Base-by-base conservation (phyloP, 2,329 filamentous ascomycete species). In the Davidsoniella virescens region DNA sequence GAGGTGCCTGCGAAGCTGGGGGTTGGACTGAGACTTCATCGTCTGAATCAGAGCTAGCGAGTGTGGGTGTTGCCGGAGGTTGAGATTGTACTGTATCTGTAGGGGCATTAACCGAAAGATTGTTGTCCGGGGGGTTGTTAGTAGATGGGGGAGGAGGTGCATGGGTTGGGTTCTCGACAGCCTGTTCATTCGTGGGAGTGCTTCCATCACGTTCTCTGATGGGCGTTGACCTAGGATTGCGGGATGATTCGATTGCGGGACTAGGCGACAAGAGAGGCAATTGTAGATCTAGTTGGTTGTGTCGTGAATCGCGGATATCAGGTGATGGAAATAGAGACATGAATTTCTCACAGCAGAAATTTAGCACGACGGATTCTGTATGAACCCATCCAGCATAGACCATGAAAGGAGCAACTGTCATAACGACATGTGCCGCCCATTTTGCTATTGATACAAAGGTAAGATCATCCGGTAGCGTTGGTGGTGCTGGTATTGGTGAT, bases 401-500 rank as follows among this genome's bases (percentile, higher is more conserved):
- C 4, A 68, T 58, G 42, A 75, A 69, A 0, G 75, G 75, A 0
- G 66, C 64, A 1, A 69, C 55, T 25, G 67, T 69, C 2, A 73
- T 53, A 9, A 64, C 62, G 4, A 67, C 55, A 1, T 63, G 60
- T 2, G 67, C 67, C 0, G 64, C 16, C 71, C 73, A 78, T 20
- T 58, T 55, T 2, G 64, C 50, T 4, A 76, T 41, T 12, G 67
- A 67, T 4, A 60, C 54, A 3, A 59, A 50, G 8, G 61, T 65
- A 16, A 72, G 58, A 2, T 66, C 64, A 3, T 61, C 54, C 0
- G 66, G 65, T 0, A 65, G 60, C 2, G 69, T 67, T 2, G 72
- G 73, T 0, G 69, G 60, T 0, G 69, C 60, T 1, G 64, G 59
- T 25, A 76, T 69, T 0, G 72, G 72, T 0, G 74, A 78, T 10